Base-by-base conservation (phyloP, 2,329 filamentous ascomycete genomes). In the Neopestalotiopsis clavispora region DNA sequence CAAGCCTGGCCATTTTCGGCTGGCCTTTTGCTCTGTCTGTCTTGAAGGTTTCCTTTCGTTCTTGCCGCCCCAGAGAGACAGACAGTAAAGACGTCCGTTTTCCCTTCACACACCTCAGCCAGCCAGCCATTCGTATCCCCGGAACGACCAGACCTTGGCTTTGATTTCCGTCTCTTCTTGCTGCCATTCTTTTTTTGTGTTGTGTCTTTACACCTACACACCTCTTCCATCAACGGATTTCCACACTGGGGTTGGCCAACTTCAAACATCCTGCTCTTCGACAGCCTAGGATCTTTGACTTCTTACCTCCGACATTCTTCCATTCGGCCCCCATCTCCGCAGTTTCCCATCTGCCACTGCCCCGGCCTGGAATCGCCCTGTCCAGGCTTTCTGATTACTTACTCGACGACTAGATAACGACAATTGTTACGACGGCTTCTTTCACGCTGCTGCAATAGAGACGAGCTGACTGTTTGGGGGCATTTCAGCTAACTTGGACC, bases 1-100 rank as follows among this genome's bases (percentile, higher is more conserved):
- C 65, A 42, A 60, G 49, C 63, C 63, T 66, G 42, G 63, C 42
- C 63, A 38, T 38, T 42, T 40, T 23, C 20, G 45, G 45, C 20
- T 52, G 45, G 45, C 20, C 45, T 28, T 28, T 28, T 28, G 23
- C 23, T 17, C 45, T 49, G 63, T 28, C 63, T 56, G 28, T 57
- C 40, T 66, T 40, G 23, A 38, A 38, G 34, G 34, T 38, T 38
- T 10, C 34, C 23, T 10, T 38, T 38, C 34, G 34, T 38, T 28
- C 34, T 38, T 38, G 34, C 17, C 63, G 34, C 52, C 32, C 63
- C 34, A 52, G 45, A 52, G n/a, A 28, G 23, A 28, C 2, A 28
- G 23, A 28, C 23, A 52, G 45, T 52, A 62, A 34, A 62, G 63
- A n/a, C 62, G 28, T 30, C 32, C 57, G 28, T 60, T 38, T 66